Conservation (phyloP, 2,329 filamentous ascomycete species). For the Gyromitra esculenta region DNA sequence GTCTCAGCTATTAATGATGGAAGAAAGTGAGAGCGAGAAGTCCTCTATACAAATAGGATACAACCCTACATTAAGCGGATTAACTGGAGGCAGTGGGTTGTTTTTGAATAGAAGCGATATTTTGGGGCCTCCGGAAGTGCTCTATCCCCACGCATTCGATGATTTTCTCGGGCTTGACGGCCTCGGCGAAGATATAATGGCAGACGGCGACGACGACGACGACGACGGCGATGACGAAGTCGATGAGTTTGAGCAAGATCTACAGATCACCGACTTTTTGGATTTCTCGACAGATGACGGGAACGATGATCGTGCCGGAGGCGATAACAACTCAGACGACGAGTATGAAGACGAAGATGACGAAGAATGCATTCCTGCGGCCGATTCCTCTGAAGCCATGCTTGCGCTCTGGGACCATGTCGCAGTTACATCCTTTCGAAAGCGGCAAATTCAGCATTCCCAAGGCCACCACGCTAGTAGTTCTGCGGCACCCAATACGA, state of each 20-base stretch:
- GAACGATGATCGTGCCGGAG: slow-evolving; percentile 25
- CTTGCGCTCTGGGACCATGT: slow-evolving; percentile 54
- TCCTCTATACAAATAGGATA: slow-evolving; percentile 38
- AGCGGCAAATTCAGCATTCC: slow-evolving; percentile 53
- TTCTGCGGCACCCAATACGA: slow-evolving; percentile 30
- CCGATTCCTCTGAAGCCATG: slow-evolving; percentile 46
- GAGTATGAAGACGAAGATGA: slow-evolving; percentile 49
- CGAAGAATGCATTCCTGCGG: slow-evolving; percentile 38
- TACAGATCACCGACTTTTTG: slow-evolving; percentile 52
- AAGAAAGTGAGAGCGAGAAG: slow-evolving; percentile 52
- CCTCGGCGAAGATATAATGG: slow-evolving; percentile 31
- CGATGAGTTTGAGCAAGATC: slow-evolving; percentile 52
- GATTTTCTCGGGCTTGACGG: slow-evolving; percentile 29
- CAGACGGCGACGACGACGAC: slow-evolving; percentile 47
- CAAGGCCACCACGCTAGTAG: slow-evolving; percentile 40
- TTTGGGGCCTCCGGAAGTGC: slow-evolving; percentile 42
- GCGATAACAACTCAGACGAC: slow-evolving; percentile 32
- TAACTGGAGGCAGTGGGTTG: slow-evolving; percentile 35
- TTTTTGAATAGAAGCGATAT: slow-evolving; percentile 48
- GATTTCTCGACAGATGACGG: slow-evolving; percentile 52
- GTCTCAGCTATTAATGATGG: slow-evolving; percentile 43
- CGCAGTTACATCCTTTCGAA: slow-evolving; percentile 54
- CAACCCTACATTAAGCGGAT: slow-evolving; percentile 49
- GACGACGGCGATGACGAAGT: slow-evolving; percentile 50
- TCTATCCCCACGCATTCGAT: slow-evolving; percentile 41